phyloP scores from a whole-genome alignment of 441 rosid genomes.

The Lagerstroemia fauriei region DNA sequence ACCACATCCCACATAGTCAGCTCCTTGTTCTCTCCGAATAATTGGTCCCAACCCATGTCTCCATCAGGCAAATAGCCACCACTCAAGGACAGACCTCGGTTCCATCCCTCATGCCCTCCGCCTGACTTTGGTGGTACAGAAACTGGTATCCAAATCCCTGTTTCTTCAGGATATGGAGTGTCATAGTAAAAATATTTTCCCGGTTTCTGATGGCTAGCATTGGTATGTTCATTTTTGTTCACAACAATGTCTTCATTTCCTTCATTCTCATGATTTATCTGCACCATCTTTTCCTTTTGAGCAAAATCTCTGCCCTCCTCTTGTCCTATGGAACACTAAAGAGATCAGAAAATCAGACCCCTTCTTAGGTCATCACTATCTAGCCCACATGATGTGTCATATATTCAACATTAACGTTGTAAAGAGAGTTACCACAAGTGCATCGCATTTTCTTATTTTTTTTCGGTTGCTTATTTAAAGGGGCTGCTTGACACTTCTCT shows the following conservation, averaged over 20 bases:
- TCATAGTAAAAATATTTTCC: slow-evolving; percentile 82
- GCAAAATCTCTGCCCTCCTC: slow-evolving; percentile 4
- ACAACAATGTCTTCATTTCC: slow-evolving; percentile 22
- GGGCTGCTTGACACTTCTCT: neutral
- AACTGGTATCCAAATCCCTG: slow-evolving; percentile 94
- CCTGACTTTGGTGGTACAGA: slow-evolving; percentile 91
- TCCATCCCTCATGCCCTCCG: slow-evolving; percentile 64
- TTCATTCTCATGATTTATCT: slow-evolving; percentile 26
- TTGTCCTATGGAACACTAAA: slow-evolving; percentile 12
- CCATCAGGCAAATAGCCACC: slow-evolving; percentile 90
- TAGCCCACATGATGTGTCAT: neutral
- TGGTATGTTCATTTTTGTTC: slow-evolving; percentile 10
- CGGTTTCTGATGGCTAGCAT: slow-evolving; percentile 35
- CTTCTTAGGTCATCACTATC: neutral
- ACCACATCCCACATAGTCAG: slow-evolving; percentile 96
- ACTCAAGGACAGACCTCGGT: slow-evolving; percentile 44
- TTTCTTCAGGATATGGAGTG: slow-evolving; percentile 71
- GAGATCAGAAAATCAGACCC: neutral
- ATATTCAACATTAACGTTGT: neutral
- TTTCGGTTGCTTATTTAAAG: too few species aligned
- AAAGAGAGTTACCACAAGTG: neutral
- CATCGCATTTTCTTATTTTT: too few species aligned
- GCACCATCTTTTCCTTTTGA: slow-evolving; percentile 14
- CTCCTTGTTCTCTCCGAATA: slow-evolving; percentile 61
- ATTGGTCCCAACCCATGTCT: slow-evolving; percentile 81